Evolutionary conservation across 2,329 filamentous ascomycete genomes (phyloP).

Genomic region (Pseudogymnoascus sp.): DNA sequence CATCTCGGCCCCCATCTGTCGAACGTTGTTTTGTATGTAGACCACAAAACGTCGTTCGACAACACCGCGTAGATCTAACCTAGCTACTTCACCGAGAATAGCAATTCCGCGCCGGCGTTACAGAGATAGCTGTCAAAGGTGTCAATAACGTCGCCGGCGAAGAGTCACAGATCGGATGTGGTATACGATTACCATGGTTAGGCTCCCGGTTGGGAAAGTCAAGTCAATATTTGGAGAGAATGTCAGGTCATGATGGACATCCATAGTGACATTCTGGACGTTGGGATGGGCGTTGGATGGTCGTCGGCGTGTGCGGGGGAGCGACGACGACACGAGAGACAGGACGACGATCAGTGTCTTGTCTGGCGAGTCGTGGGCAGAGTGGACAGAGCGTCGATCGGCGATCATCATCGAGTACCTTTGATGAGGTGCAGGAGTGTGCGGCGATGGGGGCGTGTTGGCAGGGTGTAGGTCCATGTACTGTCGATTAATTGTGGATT

Average conservation of each 20-base stretch:
- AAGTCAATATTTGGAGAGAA: not conserved
- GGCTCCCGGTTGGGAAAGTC: too few species aligned
- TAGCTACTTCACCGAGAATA: not conserved
- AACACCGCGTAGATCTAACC: too few species aligned
- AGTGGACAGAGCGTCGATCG: too few species aligned
- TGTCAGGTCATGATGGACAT: not conserved
- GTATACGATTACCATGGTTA: too few species aligned
- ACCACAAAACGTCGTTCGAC: too few species aligned
- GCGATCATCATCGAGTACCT: too few species aligned
- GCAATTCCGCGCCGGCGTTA: not conserved
- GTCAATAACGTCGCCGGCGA: not conserved
- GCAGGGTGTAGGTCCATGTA: too few species aligned
- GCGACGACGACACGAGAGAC: not conserved
- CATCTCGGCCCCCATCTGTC: too few species aligned
- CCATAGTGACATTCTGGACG: not conserved
- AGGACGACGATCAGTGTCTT: not conserved
- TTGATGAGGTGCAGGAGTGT: too few species aligned
- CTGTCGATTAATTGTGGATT: not conserved
- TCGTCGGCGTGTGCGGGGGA: not conserved
- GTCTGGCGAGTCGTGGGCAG: not conserved
- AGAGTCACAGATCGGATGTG: not conserved
- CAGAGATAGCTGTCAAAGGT: not conserved
- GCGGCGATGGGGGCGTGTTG: too few species aligned
- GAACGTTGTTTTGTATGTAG: too few species aligned
- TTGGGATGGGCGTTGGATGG: too few species aligned